phyloP scores from a whole-genome alignment of 129 eudicot species.

The Saussurea involucrata region DNA sequence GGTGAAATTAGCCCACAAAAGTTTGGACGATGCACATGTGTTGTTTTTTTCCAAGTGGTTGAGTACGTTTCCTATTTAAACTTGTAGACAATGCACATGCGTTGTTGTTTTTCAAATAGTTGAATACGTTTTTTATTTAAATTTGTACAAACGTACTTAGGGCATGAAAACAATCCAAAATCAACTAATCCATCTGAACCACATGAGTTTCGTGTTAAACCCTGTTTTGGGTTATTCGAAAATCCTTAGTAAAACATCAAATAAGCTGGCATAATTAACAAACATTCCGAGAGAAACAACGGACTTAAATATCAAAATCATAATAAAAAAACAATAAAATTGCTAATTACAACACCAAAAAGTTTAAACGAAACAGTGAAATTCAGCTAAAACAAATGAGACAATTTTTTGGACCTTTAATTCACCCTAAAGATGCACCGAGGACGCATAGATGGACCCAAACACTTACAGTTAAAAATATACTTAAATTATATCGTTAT shows the following conservation, averaged over 20 bases:
- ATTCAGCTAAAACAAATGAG: no score
- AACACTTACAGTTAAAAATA: background rate
- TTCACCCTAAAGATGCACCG: no score
- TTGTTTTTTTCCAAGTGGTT: background rate
- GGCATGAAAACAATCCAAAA: background rate
- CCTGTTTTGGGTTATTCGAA: no score
- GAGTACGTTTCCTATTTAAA: background rate
- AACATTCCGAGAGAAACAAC: no score
- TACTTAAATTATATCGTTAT: background rate
- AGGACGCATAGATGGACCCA: background rate
- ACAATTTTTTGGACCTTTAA: no score
- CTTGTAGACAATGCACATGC: background rate
- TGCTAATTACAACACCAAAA: no score
- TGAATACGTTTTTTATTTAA: background rate
- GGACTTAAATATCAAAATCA: no score
- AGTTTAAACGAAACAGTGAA: no score
- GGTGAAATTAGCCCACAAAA: background rate
- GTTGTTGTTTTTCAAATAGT: background rate
- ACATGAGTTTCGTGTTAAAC: background rate
- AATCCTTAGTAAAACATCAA: no score
- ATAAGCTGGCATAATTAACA: no score
- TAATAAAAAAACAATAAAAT: no score
- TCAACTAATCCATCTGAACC: background rate
- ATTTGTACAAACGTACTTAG: background rate
- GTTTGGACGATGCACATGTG: background rate